Conservation (phyloP, 2,329 filamentous ascomycete species). For the Microdochium nivale region DNA sequence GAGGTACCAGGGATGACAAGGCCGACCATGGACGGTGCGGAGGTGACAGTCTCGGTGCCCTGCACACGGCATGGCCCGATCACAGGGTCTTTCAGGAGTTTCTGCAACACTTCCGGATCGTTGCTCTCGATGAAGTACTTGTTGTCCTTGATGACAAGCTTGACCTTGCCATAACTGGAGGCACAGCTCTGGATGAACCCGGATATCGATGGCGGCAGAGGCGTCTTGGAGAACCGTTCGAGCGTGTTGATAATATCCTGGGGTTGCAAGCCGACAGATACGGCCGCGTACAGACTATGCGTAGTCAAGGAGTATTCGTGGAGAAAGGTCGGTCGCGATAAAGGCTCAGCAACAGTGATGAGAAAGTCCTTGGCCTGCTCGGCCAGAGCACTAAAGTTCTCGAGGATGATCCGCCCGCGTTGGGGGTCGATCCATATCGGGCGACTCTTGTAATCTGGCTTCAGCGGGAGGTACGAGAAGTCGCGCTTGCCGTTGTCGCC, state of each 20-base stretch:
- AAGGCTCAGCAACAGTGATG: conserved; percentile 89
- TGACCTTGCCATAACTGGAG: conserved; percentile 89
- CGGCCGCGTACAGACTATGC: conserved; percentile 90
- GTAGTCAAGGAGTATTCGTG: conserved; percentile 91
- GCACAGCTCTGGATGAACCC: conserved; percentile 74
- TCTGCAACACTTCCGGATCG: conserved; percentile 78
- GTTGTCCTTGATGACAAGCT: conserved; percentile 89
- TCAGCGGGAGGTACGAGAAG: conserved; percentile 74
- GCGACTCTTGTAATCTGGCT: conserved; percentile 80
- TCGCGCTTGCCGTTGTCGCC: conserved; percentile 44
- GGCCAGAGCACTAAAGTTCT: conserved; percentile 86
- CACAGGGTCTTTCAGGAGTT: conserved; percentile 72
- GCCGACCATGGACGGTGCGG: conserved; percentile 77
- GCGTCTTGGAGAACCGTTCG: conserved; percentile 82
- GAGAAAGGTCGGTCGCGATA: conserved; percentile 80
- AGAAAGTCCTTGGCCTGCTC: conserved; percentile 87
- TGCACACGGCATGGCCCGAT: conserved; percentile 76
- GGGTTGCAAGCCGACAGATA: conserved; percentile 86
- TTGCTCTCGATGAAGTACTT: conserved; percentile 91
- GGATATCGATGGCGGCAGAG: conserved; percentile 71
- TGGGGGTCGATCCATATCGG: conserved; percentile 90
- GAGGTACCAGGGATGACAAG: conserved; percentile 92
- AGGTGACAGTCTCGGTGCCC: conserved; percentile 61
- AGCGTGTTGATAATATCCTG: conserved; percentile 85
- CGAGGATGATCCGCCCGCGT: conserved; percentile 80